Percentiles rank a stretch among this genome's conserved stretches.
phyloP scores from a whole-genome alignment of 106 monocot genomes.

The Cymbidium sinense region DNA sequence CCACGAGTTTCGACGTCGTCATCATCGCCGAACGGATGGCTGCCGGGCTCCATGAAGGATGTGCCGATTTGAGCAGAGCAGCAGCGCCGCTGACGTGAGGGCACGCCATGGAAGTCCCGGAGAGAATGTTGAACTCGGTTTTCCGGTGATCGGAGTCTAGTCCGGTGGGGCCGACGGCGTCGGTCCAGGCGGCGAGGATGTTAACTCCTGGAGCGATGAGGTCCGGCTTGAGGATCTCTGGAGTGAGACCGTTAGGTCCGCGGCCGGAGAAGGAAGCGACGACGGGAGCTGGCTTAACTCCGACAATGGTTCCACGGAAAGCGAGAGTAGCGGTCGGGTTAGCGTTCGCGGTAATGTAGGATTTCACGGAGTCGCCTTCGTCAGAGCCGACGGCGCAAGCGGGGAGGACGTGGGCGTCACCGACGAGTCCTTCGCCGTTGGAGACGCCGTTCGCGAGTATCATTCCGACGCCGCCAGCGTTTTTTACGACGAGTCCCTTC shows the following conservation, averaged over 20 bases:
- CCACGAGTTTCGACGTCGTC: constrained; percentile 59
- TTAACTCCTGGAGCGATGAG: constrained; percentile 92
- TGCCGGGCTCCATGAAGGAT: constrained; percentile 80
- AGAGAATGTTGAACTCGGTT: constrained; percentile 95
- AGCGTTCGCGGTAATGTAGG: constrained; percentile 42
- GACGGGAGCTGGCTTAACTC: constrained; percentile 88
- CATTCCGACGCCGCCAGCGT: constrained; percentile 84
- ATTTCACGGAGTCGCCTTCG: constrained; percentile 73
- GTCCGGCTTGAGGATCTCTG: constrained; percentile 81
- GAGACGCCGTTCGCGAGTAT: constrained; percentile 79
- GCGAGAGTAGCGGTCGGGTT: constrained; percentile 53
- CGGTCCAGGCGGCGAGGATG: constrained; percentile 95
- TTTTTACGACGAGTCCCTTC: constrained; percentile 75
- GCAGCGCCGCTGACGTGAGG: constrained; percentile 93
- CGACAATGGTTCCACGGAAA: constrained; percentile 70
- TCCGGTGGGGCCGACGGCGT: constrained; percentile 76
- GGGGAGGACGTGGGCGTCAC: constrained; percentile 91
- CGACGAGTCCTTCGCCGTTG: constrained; percentile 95
- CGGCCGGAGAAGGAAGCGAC: constrained; percentile 93
- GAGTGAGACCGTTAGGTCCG: constrained; percentile 79
- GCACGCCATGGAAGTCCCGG: constrained; percentile 94
- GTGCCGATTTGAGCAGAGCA: constrained; percentile 81
- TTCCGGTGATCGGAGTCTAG: constrained; percentile 58
- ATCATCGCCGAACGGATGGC: constrained; percentile 87
- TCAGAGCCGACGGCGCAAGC: constrained; percentile 78